Evolutionary conservation across 495 filamentous ascomycete genomes (phyloP), one percentile per base, ranked within the genome.

Genomic region (Talaromyces ruber): DNA sequence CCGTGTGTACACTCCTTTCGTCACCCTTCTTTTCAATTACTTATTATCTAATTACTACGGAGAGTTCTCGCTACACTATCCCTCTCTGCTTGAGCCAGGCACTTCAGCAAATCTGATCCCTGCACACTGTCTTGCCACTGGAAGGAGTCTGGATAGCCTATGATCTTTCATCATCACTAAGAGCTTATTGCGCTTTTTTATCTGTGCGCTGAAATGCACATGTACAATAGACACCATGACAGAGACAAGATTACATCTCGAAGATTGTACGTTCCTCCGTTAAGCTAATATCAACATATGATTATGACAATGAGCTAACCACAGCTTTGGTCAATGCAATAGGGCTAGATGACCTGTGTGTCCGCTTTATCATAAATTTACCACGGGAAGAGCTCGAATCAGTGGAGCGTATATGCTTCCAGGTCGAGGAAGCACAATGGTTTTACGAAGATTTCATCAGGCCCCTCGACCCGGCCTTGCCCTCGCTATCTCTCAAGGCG

Each of bases 361-460:
- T 95, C 72, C 90, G 86, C 63, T 98, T 98, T 70, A 93, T 98
- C 67, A 90, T 98, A 69, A 97, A 98, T 75, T 81, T 97, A 55
- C 94, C 94, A 22, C 81, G 85, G 64, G 91, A 93, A 72, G 94
- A 98, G 72, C 86, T 97, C 29, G 84, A 87, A 63, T 91, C 88
- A 0, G 89, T 96, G 22, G 91, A 93, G 68, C 90, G 94, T 64
- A 92, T 98, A 70, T 97, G 92, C 74, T 98, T 98, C 73, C 93
- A 97, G 77, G 88, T 98, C 60, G 94, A 98, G 74, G 95, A 97
- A 70, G 94, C 94, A 69, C 94, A 98, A 88, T 98, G 94, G 94
- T 98, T 92, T 74, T 98, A 97, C 85, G 95, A 98, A 75, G 94
- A 98, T 74, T 98, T 98, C 70, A 90, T 98, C 73, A 89, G 95